A percentile compares a stretch with the other conserved stretches of the same genome.
Evolutionary conservation across 2,329 filamentous ascomycete genomes (phyloP).

Genomic region (Aspergillus transmontanensis): DNA sequence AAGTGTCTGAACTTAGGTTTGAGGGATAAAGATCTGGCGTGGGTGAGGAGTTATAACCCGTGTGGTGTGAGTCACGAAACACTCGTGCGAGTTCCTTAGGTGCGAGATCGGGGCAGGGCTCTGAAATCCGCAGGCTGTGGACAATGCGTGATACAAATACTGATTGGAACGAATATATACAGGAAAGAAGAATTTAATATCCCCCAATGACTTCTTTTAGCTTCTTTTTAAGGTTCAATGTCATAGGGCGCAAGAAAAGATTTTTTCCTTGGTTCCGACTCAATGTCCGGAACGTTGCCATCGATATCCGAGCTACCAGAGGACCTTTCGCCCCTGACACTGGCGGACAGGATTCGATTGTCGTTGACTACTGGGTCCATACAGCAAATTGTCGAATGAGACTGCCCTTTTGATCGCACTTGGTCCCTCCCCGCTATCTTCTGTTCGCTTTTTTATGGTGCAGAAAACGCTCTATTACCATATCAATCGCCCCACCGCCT

Average conservation of each 20-base stretch:
- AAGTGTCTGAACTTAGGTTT: neutral
- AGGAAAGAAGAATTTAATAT: neutral
- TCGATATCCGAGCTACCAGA: slow-evolving; percentile 17
- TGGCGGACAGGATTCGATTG: slow-evolving; percentile 1
- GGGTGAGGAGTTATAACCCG: neutral
- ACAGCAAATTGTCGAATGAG: neutral
- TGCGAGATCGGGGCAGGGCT: neutral
- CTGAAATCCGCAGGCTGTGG: neutral
- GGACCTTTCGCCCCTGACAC: neutral
- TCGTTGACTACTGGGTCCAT: neutral
- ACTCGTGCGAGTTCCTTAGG: neutral
- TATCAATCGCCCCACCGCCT: slow-evolving; percentile 1
- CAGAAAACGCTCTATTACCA: neutral
- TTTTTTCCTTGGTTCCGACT: slow-evolving; percentile 8
- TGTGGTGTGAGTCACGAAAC: slow-evolving; percentile 9
- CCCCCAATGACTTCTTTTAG: neutral
- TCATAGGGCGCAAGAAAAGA: neutral
- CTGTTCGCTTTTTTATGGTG: neutral
- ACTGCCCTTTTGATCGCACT: neutral
- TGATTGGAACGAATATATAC: neutral
- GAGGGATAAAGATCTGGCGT: neutral
- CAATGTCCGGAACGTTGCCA: slow-evolving; percentile 12
- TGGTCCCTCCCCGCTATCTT: neutral
- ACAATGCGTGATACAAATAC: slow-evolving; percentile 6
- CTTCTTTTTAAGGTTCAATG: neutral